Evolutionary conservation across 2,329 filamentous ascomycete species (phyloP).

Genomic region (Colletotrichum sansevieriae): DNA sequence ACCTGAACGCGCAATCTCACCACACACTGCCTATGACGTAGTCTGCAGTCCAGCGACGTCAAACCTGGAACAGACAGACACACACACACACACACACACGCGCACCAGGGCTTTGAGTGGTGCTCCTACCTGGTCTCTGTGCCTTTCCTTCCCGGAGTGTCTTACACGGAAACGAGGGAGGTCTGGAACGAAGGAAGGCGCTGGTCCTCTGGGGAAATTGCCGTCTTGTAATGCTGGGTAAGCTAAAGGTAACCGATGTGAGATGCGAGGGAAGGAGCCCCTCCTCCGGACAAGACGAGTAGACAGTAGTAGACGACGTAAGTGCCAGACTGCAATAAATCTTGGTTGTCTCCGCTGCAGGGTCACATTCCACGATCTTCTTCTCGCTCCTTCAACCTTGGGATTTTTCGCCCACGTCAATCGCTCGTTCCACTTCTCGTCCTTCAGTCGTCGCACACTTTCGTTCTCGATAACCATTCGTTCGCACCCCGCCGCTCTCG

Average conservation of each 20-base stretch:
- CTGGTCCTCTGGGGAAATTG: constrained; percentile 35
- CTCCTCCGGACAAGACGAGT: neutral
- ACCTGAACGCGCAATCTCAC: constrained; percentile 17
- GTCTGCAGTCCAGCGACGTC: constrained; percentile 28
- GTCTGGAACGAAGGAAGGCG: constrained; percentile 10
- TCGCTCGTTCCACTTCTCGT: neutral
- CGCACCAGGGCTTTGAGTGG: neutral
- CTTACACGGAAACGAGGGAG: constrained; percentile 29
- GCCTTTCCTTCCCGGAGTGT: constrained; percentile 15
- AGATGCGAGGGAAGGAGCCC: constrained; percentile 20
- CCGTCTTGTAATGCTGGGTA: constrained; percentile 27
- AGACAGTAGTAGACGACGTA: neutral
- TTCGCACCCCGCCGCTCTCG: neutral
- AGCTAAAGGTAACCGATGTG: too few species aligned
- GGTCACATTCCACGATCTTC: constrained; percentile 22
- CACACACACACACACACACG: neutral
- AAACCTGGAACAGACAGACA: constrained; percentile 30
- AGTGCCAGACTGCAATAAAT: constrained; percentile 26
- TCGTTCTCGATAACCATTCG: neutral
- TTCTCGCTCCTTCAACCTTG: constrained; percentile 14
- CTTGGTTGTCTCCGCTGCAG: constrained; percentile 26
- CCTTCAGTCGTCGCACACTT: neutral
- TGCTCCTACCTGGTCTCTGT: neutral
- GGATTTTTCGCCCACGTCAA: neutral
- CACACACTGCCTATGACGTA: constrained; percentile 31